Evolutionary conservation across 805 yeast genomes (phyloP).

Genomic region (Starmerella riodocensis): DNA sequence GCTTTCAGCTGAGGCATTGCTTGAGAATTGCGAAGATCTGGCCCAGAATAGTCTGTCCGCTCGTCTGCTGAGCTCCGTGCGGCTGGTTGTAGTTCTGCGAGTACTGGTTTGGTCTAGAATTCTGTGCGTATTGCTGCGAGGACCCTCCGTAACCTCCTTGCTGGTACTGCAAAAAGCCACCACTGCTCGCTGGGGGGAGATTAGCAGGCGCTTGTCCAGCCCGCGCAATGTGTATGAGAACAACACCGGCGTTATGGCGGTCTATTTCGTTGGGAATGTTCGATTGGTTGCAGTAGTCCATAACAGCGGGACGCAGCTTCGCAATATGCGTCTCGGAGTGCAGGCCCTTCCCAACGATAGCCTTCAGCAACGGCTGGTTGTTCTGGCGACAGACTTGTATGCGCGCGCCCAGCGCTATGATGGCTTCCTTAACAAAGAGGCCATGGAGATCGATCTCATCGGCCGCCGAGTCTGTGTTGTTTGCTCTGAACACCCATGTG

Average conservation of each 20-base stretch:
- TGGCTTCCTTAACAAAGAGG: constrained; percentile 76
- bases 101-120: too few relatives aligned
- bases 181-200: constrained; percentile 5
- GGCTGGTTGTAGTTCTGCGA: constrained; percentile 15
- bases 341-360: constrained; percentile 86
- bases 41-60: constrained; percentile 16
- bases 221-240: constrained; percentile 50
- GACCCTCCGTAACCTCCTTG: constrained; percentile 1
- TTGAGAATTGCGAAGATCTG: constrained; percentile 17
- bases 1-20: constrained; percentile 8
- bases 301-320: constrained; percentile 80
- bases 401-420: constrained; percentile 58
- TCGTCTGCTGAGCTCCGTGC: not conserved
- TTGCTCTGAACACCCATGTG: constrained; percentile 46
- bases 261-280: constrained; percentile 50
- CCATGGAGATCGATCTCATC: constrained; percentile 94
- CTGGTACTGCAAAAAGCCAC: not conserved
- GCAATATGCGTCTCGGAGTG: constrained; percentile 76
- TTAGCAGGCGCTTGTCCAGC: constrained; percentile 24
- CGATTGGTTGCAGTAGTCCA: constrained; percentile 56
- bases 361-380: constrained; percentile 30
- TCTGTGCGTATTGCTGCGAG: constrained; percentile 19
- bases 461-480: constrained; percentile 70
- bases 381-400: constrained; percentile 36
- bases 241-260: constrained; percentile 64